These are phyloP conservation scores for Saccharomyces hybrid DNA, from an alignment of 1,139 yeast genomes.

Conservation along the genomic window DNA sequence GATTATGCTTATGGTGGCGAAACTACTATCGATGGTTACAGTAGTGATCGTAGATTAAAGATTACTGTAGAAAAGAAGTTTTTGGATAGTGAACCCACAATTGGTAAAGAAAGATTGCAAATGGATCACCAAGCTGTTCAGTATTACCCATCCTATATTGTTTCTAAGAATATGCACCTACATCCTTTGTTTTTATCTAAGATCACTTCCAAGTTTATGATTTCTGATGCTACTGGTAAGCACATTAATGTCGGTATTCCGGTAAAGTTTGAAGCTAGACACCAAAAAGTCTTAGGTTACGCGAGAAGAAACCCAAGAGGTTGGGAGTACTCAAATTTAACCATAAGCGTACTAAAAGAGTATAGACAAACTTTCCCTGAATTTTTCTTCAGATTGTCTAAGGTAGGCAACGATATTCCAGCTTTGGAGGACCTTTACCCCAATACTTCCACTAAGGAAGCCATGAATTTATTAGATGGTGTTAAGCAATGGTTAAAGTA, in stretches of 20 bases:
- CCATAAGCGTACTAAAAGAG: conserved; percentile 55
- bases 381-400: conserved; percentile 38
- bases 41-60: conserved; percentile 42
- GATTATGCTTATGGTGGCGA: conserved; percentile 86
- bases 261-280: conserved; percentile 71
- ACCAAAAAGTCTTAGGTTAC: conserved; percentile 82
- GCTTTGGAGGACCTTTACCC: conserved; percentile 37
- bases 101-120: conserved; percentile 52
- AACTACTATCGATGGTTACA: conserved; percentile 61
- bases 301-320: conserved; percentile 58
- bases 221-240: conserved; percentile 46
- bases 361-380: conserved; percentile 57
- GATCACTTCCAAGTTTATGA: conserved; percentile 65
- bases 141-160: conserved; percentile 63
- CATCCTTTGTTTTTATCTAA: conserved; percentile 64
- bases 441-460: conserved; percentile 33
- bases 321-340: conserved; percentile 82
- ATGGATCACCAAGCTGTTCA: conserved; percentile 49
- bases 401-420: conserved; percentile 36
- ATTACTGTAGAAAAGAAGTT: conserved; percentile 50
- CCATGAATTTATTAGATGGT: conserved; percentile 38
- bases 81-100: conserved; percentile 49
- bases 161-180: conserved; percentile 50
- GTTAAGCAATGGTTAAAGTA: conserved; percentile 54
- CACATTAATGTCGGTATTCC: conserved; percentile 76